These are phyloP conservation scores for Cladosporium austrohemisphaericum DNA, from an alignment of 2,329 filamentous ascomycete genomes.

Conservation along the genomic window DNA sequence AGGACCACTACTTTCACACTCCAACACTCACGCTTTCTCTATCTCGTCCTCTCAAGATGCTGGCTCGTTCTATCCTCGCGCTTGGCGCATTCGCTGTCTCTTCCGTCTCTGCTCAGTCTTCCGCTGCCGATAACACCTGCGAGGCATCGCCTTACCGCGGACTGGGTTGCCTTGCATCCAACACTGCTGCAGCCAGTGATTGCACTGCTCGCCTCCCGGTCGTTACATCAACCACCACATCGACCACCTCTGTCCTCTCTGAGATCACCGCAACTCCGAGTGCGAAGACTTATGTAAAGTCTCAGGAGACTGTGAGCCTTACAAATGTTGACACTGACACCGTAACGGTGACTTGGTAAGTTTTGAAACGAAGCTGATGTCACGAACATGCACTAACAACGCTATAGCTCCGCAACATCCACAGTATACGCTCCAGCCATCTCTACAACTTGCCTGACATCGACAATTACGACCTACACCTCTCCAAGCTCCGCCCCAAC, in stretches of 20 bases:
- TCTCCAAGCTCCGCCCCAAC: neutral
- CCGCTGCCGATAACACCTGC: neutral
- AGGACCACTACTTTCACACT: slow-evolving; percentile 8
- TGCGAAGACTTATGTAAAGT: neutral
- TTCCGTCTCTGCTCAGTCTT: slow-evolving; percentile 13
- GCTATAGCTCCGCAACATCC: neutral
- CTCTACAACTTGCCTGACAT: neutral
- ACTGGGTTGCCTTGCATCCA: slow-evolving; percentile 10
- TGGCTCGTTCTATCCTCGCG: slow-evolving; percentile 6
- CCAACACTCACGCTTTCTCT: neutral
- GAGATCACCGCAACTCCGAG: neutral
- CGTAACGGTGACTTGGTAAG: slow-evolving; percentile 5
- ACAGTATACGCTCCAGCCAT: slow-evolving; percentile 10
- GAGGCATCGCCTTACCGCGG: slow-evolving; percentile 5
- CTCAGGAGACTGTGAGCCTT: slow-evolving; percentile 5
- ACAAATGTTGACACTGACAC: slow-evolving; percentile 9
- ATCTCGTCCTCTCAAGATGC: neutral
- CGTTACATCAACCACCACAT: neutral
- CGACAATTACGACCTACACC: slow-evolving; percentile 13
- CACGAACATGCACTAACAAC: neutral
- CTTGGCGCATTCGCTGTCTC: slow-evolving; percentile 10
- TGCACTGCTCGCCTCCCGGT: slow-evolving; percentile 6
- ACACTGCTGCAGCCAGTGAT: slow-evolving; percentile 14
- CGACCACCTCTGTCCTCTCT: slow-evolving; percentile 13
- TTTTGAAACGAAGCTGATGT: neutral